Evolutionary conservation across 1,284 basidiomycete genomes (phyloP).

Genomic region (Ustilago xerochloae): DNA sequence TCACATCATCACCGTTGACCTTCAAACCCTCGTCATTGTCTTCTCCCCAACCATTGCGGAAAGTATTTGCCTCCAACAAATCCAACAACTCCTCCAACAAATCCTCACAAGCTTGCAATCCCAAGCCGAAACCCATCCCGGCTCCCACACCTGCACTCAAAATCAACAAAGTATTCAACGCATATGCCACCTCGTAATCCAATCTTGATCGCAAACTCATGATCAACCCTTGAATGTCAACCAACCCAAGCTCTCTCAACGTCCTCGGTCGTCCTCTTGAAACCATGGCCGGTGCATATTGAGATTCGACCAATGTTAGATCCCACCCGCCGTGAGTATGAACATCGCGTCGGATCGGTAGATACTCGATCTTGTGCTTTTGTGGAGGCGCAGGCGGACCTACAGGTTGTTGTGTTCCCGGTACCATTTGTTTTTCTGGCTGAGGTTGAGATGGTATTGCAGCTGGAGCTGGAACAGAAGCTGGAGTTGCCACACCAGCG

Average conservation of each 20-base stretch:
- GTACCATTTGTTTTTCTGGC: constrained; percentile 28
- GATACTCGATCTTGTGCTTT: constrained; percentile 88
- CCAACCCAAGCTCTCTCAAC: constrained; percentile 80
- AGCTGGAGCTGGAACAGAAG: background rate
- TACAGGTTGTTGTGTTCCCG: constrained; percentile 40
- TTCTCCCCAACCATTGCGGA: constrained; percentile 71
- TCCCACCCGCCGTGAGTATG: constrained; percentile 88
- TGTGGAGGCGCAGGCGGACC: constrained; percentile 60
- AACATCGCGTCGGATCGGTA: constrained; percentile 81
- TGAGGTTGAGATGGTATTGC: constrained; percentile 22
- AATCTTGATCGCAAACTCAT: constrained; percentile 90
- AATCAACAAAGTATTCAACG: constrained; percentile 86
- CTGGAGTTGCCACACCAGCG: constrained; percentile 1
- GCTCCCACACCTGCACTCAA: constrained; percentile 75
- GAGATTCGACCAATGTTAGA: constrained; percentile 77
- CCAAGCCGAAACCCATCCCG: constrained; percentile 74
- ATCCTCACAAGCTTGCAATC: constrained; percentile 81
- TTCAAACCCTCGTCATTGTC: constrained; percentile 60
- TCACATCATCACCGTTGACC: constrained; percentile 1
- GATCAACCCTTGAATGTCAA: constrained; percentile 88
- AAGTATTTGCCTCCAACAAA: constrained; percentile 83
- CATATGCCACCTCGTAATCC: constrained; percentile 85
- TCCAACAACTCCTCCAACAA: constrained; percentile 88
- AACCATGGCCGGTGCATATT: constrained; percentile 72
- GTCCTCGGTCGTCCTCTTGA: constrained; percentile 74